phyloP scores from a whole-genome alignment of 352 stramenopile species.

The Pseudoperonospora humuli region DNA sequence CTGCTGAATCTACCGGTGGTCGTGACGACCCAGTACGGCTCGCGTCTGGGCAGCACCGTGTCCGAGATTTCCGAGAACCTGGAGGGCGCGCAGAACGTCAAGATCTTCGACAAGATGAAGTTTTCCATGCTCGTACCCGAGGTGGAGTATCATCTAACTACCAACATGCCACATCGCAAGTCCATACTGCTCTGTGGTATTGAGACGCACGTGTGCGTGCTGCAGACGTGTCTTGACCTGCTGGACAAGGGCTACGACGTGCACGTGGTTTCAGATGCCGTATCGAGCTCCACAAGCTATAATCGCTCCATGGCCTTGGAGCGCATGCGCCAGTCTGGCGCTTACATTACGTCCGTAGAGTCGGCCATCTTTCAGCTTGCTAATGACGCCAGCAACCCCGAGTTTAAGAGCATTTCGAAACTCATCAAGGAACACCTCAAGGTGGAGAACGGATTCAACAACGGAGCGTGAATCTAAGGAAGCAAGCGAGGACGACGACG shows the following conservation, averaged over 20 bases:
- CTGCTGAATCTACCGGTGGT: conserved; percentile 89
- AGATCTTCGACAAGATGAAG: conserved; percentile 95
- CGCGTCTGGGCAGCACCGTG: conserved; percentile 89
- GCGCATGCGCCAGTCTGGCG: conserved; percentile 89
- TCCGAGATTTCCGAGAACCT: conserved; percentile 62
- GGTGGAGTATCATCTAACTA: conserved; percentile 71
- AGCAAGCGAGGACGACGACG: neutral
- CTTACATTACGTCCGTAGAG: conserved; percentile 94
- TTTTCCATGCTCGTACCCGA: conserved; percentile 98
- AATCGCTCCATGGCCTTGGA: conserved; percentile 90
- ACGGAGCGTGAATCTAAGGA: conserved; percentile 6
- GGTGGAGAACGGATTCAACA: conserved; percentile 49
- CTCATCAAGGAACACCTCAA: conserved; percentile 92
- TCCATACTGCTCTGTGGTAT: conserved; percentile 96
- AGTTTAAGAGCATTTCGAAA: conserved; percentile 91
- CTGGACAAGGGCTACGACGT: conserved; percentile 94
- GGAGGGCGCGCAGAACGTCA: conserved; percentile 29
- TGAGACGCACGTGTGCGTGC: conserved; percentile 91
- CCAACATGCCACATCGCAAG: conserved; percentile 38
- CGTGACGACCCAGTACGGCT: conserved; percentile 94
- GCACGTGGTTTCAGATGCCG: conserved; percentile 93
- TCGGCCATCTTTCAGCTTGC: conserved; percentile 94
- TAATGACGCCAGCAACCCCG: conserved; percentile 81
- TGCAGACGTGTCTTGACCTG: conserved; percentile 96
- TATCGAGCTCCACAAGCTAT: conserved; percentile 84